phyloP scores from a whole-genome alignment of 2,329 filamentous ascomycete species.

The Ophiocordyceps polyrhachis-furcata region DNA sequence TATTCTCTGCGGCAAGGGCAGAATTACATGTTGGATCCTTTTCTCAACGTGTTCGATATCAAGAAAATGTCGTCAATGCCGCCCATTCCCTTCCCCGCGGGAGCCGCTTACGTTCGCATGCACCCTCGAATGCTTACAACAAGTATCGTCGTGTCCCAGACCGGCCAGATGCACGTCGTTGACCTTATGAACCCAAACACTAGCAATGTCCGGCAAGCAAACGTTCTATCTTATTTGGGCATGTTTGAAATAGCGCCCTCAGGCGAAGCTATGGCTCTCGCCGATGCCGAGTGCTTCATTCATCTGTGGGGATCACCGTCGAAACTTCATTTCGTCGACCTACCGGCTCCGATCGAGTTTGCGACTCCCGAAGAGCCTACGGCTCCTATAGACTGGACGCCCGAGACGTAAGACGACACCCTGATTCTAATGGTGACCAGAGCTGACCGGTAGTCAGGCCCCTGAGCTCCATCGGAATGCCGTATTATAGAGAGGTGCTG shows the following conservation, averaged over 20 bases:
- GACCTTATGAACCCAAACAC: conserved; percentile 88
- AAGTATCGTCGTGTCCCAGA: conserved; percentile 80
- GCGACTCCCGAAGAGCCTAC: conserved; percentile 44
- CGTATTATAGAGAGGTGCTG: conserved; percentile 76
- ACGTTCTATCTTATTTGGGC: conserved; percentile 54
- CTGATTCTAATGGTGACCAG: not conserved
- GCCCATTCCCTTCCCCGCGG: conserved; percentile 80
- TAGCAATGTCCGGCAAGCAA: conserved; percentile 68
- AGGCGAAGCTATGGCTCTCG: conserved; percentile 66
- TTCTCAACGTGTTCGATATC: conserved; percentile 90
- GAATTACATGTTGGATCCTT: conserved; percentile 69
- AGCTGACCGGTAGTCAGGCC: conserved; percentile 30
- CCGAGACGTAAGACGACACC: conserved; percentile 37
- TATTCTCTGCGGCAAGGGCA: conserved; percentile 61
- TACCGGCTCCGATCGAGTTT: conserved; percentile 60
- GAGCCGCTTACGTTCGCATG: conserved; percentile 89
- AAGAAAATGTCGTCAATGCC: conserved; percentile 77
- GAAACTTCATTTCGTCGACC: conserved; percentile 75
- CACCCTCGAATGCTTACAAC: conserved; percentile 92
- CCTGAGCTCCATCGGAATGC: conserved; percentile 72
- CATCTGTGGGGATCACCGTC: conserved; percentile 77
- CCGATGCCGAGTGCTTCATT: conserved; percentile 59
- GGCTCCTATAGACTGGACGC: conserved; percentile 46
- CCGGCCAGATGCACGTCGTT: conserved; percentile 85
- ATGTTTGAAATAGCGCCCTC: conserved; percentile 77